These are phyloP conservation scores for Candida saitoana DNA, from an alignment of 805 yeast species.

Conservation along the genomic window DNA sequence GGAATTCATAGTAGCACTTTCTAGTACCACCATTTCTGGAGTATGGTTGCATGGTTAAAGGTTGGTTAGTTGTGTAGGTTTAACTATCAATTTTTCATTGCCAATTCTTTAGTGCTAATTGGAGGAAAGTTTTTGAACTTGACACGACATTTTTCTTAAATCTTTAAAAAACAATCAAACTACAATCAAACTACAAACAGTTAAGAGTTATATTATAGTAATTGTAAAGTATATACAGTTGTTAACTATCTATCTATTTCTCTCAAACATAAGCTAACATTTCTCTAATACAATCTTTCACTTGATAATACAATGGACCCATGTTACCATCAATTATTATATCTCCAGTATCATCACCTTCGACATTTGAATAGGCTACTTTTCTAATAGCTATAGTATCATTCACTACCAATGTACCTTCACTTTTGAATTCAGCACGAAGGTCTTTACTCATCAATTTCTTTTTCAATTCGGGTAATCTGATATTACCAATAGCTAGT, in stretches of 20 bases:
- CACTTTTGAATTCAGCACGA: constrained; percentile 85
- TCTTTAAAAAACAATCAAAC: too few species aligned
- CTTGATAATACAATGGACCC: constrained; percentile 70
- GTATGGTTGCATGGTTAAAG: constrained; percentile 38
- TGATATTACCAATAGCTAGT: constrained; percentile 82
- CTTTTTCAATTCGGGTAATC: constrained; percentile 73
- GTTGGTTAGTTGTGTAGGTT: too few species aligned
- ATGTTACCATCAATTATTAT: constrained; percentile 81
- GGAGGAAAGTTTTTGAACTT: constrained; percentile 1
- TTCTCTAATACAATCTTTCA: constrained; percentile 63
- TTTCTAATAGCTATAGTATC: constrained; percentile 72
- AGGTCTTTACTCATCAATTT: constrained; percentile 55
- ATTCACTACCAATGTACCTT: constrained; percentile 86
- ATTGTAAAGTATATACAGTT: too few species aligned
- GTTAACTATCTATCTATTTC: too few species aligned
- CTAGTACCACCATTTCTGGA: constrained; percentile 47
- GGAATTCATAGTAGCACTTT: constrained; percentile 46
- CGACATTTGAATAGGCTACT: constrained; percentile 37
- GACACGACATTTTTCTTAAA: background rate
- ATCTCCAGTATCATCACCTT: constrained; percentile 64
- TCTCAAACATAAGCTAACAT: constrained; percentile 69
- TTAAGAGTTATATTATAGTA: too few species aligned
- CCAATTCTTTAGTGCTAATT: constrained; percentile 3
- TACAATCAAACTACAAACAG: too few species aligned
- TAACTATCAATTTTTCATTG: background rate